A percentile compares a stretch with the other conserved stretches of the same genome.
Evolutionary conservation across 2,329 filamentous ascomycete species (phyloP).

Genomic region (Chrysoporthe puriensis): DNA sequence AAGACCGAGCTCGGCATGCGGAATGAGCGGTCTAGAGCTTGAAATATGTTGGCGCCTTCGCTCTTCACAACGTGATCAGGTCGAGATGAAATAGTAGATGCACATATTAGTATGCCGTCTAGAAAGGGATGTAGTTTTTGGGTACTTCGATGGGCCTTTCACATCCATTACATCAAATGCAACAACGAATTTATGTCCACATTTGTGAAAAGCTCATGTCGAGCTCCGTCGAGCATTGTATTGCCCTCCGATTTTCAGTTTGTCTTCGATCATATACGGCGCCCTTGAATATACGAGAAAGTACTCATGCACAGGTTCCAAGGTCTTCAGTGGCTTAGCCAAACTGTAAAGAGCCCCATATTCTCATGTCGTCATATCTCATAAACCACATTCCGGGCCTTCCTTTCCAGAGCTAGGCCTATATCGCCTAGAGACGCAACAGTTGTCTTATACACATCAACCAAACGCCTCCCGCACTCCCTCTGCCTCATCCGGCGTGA

Average conservation of each 20-base stretch:
- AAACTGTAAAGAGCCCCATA: not conserved
- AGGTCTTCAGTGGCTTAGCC: not conserved
- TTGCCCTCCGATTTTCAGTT: too few species aligned
- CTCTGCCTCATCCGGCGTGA: constrained; percentile 73
- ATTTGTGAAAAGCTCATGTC: too few species aligned
- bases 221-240: too few species aligned
- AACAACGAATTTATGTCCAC: too few species aligned
- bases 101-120: too few species aligned
- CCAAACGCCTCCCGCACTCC: constrained; percentile 44
- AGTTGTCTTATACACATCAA: constrained; percentile 1
- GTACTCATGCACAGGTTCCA: not conserved
- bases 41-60: too few species aligned
- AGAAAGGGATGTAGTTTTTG: too few species aligned
- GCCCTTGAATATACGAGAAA: not conserved
- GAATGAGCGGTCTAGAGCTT: too few species aligned
- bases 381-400: not conserved
- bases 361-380: not conserved
- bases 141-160: not conserved
- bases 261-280: not conserved
- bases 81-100: too few species aligned
- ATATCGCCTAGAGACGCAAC: not conserved
- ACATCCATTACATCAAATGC: not conserved
- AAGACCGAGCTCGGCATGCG: too few species aligned
- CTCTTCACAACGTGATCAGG: too few species aligned
- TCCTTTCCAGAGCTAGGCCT: not conserved